These are phyloP conservation scores for Wickerhamomyces tratensis DNA, from an alignment of 805 yeast species.

Conservation along the genomic window DNA sequence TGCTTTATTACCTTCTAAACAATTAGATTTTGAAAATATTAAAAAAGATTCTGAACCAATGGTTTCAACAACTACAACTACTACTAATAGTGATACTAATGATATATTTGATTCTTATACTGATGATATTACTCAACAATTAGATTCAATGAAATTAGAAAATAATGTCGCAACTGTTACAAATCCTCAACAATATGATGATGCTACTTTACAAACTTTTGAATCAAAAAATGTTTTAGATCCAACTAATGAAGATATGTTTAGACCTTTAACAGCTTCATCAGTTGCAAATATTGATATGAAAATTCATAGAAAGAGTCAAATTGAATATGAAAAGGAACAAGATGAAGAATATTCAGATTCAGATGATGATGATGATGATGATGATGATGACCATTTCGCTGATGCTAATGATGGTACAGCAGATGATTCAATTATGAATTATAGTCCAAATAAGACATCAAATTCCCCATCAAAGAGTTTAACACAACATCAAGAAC, in stretches of 20 bases:
- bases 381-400: neutral
- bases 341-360: constrained; percentile 4
- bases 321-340: constrained; percentile 12
- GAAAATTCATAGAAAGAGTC: constrained; percentile 21
- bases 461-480: too few relatives aligned
- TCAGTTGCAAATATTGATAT: constrained; percentile 18
- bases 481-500: constrained; percentile 2
- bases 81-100: too few relatives aligned
- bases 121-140: neutral
- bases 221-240: too few relatives aligned
- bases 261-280: neutral
- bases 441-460: neutral
- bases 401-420: constrained; percentile 1
- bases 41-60: too few relatives aligned
- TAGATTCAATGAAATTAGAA: neutral
- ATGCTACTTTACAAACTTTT: too few relatives aligned
- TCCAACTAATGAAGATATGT: neutral
- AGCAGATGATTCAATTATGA: neutral
- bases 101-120: neutral
- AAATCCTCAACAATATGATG: too few relatives aligned
- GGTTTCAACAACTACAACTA: too few relatives aligned
- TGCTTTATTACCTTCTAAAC: too few relatives aligned
- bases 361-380: constrained; percentile 1
- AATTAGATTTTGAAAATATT: too few relatives aligned
- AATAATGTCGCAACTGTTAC: neutral